Conservation (phyloP, 495 filamentous ascomycete species). For the Usnea hakonensis region DNA sequence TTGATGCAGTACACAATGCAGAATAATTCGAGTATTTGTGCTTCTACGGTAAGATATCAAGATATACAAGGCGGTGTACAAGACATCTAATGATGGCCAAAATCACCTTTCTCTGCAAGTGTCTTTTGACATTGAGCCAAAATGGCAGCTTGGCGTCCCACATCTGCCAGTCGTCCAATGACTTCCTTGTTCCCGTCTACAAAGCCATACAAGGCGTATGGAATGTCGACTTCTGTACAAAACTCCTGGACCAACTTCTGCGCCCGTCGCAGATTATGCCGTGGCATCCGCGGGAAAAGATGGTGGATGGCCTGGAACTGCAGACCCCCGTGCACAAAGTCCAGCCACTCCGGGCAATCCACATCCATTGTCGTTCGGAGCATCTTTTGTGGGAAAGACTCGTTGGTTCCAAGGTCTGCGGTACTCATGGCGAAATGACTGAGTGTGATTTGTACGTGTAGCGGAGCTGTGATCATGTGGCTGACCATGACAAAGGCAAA, state of each 20-base stretch:
- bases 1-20: neutral
- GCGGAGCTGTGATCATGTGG: conserved; percentile 76
- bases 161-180: conserved; percentile 73
- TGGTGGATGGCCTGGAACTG: conserved; percentile 98
- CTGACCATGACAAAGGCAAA: conserved; percentile 75
- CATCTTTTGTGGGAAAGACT: conserved; percentile 96
- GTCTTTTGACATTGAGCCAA: conserved; percentile 77
- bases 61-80: neutral
- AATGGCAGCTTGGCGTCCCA: conserved; percentile 79
- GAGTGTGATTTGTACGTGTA: conserved; percentile 94
- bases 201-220: conserved; percentile 91
- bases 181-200: conserved; percentile 87
- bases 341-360: conserved; percentile 89
- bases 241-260: conserved; percentile 83
- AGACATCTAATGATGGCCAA: neutral
- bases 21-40: neutral
- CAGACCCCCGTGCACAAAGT: conserved; percentile 92
- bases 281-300: conserved; percentile 85
- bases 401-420: conserved; percentile 72
- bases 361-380: conserved; percentile 97
- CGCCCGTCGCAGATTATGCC: conserved; percentile 80
- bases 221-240: conserved; percentile 83
- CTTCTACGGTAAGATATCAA: neutral
- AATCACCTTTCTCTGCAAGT: conserved; percentile 36
- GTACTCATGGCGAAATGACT: conserved; percentile 98